Percentiles rank a stretch among this genome's conserved stretches.
Conservation (phyloP, 495 filamentous ascomycete genomes). For the Penicillium atrosanguineum region DNA sequence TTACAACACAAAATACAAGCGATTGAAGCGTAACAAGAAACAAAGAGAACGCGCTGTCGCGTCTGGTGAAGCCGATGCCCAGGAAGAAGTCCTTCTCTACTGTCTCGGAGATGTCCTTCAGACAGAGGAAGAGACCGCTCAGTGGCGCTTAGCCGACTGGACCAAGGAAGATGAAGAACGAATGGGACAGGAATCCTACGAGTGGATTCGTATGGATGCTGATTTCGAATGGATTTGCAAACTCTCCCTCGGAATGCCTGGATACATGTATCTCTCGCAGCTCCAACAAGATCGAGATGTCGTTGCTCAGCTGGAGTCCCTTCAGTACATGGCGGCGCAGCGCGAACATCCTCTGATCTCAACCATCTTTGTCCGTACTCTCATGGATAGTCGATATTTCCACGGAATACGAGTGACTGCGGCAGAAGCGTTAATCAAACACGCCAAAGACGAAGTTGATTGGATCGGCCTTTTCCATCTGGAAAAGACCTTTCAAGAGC, state of each 20-base stretch:
- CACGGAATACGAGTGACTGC: slow-evolving; percentile 86
- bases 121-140: slow-evolving; percentile 70
- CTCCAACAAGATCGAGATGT: slow-evolving; percentile 97
- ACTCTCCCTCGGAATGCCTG: slow-evolving; percentile 72
- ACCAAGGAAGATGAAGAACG: slow-evolving; percentile 74
- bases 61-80: slow-evolving; percentile 65
- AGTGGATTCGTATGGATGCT: slow-evolving; percentile 97
- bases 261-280: slow-evolving; percentile 97
- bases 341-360: slow-evolving; percentile 71
- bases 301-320: slow-evolving; percentile 84
- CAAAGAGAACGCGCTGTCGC: slow-evolving; percentile 75
- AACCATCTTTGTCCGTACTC: slow-evolving; percentile 79
- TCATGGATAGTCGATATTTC: slow-evolving; percentile 91
- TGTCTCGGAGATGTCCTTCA: slow-evolving; percentile 90
- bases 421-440: slow-evolving; percentile 67
- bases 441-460: slow-evolving; percentile 64
- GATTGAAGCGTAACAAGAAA: slow-evolving; percentile 85
- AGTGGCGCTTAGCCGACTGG: slow-evolving; percentile 90
- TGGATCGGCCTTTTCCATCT: slow-evolving; percentile 85
- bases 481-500: slow-evolving; percentile 75
- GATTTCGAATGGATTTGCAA: slow-evolving; percentile 98
- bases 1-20: slow-evolving; percentile 99
- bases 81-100: slow-evolving; percentile 85
- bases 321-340: slow-evolving; percentile 59
- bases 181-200: slow-evolving; percentile 96